Base-by-base conservation (phyloP, 768 basidiomycete species). In the Dentipellis fragilis region DNA sequence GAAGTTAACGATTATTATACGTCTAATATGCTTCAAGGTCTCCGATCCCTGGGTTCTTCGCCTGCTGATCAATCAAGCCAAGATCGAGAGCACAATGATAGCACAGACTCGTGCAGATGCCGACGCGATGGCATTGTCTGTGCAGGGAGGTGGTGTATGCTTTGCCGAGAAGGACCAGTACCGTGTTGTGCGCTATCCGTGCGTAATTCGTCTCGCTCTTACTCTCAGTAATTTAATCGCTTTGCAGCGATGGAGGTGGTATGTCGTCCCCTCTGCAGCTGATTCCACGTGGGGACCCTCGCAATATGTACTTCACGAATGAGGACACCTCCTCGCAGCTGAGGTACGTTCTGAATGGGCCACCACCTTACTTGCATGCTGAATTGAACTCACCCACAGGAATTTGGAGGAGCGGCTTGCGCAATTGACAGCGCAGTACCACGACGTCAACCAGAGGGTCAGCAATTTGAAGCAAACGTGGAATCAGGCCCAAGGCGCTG, bases 41-140 rank as follows among this genome's bases (percentile, higher is more conserved):
- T 75, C 79, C 12, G 75, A 95, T 60, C 77, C 78, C 37, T 83
- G 81, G 57, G 87, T 94, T 2, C 72, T 83, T 29, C 89, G 93
- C 51, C 75, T 93, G 36, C 67, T 99, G 47, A 85, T 98, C 69
- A 92, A 93, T 67, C 73, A 76, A 51, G 70, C 72, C 19, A 71
- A 67, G 47, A 89, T 96, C 51, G 96, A 99, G 68, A 73, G 77
- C 14, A 79, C 75, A 2, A 68, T 92, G 9, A 75, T 98, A 19
- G 81, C 87, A 0, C 64, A 62, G 2, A 80, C 72, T 9, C 89
- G 92, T 70, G 66, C 64, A 0, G 79, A 84, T 38, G 93, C 80
- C 1, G 81, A 93, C 57, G 59, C 71, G 1, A 45, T 45, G 42
- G 68, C 77, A 22, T 70, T 87, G 40, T 59, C 69, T 47, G 57